Conservation (phyloP, 1,284 basidiomycete genomes). For the Cryptococcus maquisensis region DNA sequence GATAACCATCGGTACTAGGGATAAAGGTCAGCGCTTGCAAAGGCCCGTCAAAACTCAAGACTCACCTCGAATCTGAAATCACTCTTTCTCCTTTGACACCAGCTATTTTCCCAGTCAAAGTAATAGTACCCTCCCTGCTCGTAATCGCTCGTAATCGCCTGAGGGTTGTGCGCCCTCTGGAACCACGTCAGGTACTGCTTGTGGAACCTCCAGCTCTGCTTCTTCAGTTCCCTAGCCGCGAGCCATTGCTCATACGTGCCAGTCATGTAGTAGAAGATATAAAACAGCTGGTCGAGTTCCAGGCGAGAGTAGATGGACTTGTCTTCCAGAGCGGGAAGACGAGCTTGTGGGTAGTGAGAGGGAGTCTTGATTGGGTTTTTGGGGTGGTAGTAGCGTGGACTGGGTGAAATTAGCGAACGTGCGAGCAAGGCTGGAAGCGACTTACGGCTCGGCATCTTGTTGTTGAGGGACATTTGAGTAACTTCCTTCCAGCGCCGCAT, state of each 20-base stretch:
- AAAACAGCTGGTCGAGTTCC: slow-evolving; percentile 97
- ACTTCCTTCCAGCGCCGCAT: slow-evolving; percentile 86
- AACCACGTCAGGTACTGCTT: slow-evolving; percentile 99
- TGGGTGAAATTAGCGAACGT: slow-evolving; percentile 40
- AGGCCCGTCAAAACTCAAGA: neutral
- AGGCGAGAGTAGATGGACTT: slow-evolving; percentile 84
- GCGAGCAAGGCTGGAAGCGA: slow-evolving; percentile 5
- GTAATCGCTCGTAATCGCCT: slow-evolving; percentile 98
- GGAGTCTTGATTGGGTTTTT: slow-evolving; percentile 88
- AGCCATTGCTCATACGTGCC: slow-evolving; percentile 97
- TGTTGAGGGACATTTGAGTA: slow-evolving; percentile 86
- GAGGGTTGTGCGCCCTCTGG: slow-evolving; percentile 97
- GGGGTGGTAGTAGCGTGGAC: slow-evolving; percentile 94
- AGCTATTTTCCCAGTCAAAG: slow-evolving; percentile 95
- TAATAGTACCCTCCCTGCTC: slow-evolving; percentile 98
- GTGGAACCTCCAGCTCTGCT: slow-evolving; percentile 98
- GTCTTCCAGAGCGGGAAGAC: slow-evolving; percentile 75
- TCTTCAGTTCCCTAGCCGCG: slow-evolving; percentile 94
- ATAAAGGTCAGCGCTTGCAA: slow-evolving; percentile 1
- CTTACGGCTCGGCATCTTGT: slow-evolving; percentile 88
- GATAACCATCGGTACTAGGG: slow-evolving; percentile 76
- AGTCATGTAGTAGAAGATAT: slow-evolving; percentile 97
- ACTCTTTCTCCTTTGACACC: slow-evolving; percentile 97
- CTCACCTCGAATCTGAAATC: slow-evolving; percentile 80
- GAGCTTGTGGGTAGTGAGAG: slow-evolving; percentile 90